These are phyloP conservation scores for Aspergillus sp. DNA, from an alignment of 2,329 filamentous ascomycete species.

Conservation along the genomic window DNA sequence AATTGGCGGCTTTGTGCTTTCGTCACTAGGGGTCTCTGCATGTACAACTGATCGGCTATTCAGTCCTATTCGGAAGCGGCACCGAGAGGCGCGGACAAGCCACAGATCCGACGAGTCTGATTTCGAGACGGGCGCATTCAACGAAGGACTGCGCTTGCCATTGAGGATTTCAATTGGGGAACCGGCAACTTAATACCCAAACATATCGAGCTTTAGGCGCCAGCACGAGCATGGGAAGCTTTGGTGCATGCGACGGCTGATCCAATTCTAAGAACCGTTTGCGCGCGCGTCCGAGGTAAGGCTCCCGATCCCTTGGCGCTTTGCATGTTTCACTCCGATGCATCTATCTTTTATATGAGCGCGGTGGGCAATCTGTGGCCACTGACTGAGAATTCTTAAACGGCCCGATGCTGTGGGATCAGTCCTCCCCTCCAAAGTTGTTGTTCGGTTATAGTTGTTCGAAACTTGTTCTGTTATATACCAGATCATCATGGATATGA, in stretches of 20 bases:
- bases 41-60: conserved; percentile 1
- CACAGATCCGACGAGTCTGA: not conserved
- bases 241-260: conserved; percentile 27
- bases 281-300: conserved; percentile 35
- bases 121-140: not conserved
- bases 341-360: not conserved
- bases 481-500: conserved; percentile 21
- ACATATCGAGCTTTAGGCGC: conserved; percentile 23
- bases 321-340: conserved; percentile 17
- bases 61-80: not conserved
- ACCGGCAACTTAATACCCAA: conserved; percentile 13
- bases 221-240: conserved; percentile 31
- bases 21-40: not conserved
- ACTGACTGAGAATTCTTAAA: not conserved
- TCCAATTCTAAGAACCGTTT: conserved; percentile 22
- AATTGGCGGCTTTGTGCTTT: conserved; percentile 19
- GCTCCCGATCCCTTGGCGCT: conserved; percentile 16
- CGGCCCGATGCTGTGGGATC: not conserved
- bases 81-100: not conserved
- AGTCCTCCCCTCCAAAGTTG: not conserved
- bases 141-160: not conserved
- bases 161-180: conserved; percentile 9
- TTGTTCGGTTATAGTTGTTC: not conserved
- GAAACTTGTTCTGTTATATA: not conserved
- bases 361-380: not conserved